A percentile compares a stretch with the other conserved stretches of the same genome.
Evolutionary conservation across 2,329 filamentous ascomycete species (phyloP).

Genomic region (Myriangium duriaei): DNA sequence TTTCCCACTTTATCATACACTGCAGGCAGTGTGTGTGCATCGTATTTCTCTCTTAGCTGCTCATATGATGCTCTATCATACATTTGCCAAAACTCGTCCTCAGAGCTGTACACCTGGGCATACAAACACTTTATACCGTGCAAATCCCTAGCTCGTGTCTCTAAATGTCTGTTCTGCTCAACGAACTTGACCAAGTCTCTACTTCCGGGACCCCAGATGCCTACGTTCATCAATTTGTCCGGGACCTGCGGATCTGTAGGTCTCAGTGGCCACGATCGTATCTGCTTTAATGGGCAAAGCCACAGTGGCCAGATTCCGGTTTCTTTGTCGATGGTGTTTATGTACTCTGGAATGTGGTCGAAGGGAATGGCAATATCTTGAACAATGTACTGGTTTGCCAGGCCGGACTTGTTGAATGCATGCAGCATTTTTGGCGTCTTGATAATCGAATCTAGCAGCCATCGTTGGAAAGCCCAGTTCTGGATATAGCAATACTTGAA

Average conservation of each 20-base stretch:
- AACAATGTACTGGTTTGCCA: slow-evolving; percentile 45
- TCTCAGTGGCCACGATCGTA: slow-evolving; percentile 5
- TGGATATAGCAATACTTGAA: slow-evolving; percentile 50
- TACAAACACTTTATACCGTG: slow-evolving; percentile 81
- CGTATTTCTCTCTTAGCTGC: slow-evolving; percentile 48
- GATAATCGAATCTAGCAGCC: slow-evolving; percentile 46
- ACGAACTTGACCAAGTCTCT: slow-evolving; percentile 47
- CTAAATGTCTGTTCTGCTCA: slow-evolving; percentile 55
- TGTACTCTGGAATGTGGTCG: slow-evolving; percentile 37
- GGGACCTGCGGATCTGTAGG: slow-evolving; percentile 12
- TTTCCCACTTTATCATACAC: slow-evolving; percentile 57
- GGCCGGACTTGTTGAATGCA: slow-evolving; percentile 46
- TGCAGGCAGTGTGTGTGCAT: slow-evolving; percentile 48
- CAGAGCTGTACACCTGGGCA: slow-evolving; percentile 72
- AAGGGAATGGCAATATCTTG: slow-evolving; percentile 52
- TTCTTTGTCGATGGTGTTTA: slow-evolving; percentile 37
- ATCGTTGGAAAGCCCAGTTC: slow-evolving; percentile 48
- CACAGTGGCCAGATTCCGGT: slow-evolving; percentile 45
- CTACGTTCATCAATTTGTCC: slow-evolving; percentile 40
- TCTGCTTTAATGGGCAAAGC: slow-evolving; percentile 40
- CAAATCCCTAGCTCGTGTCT: slow-evolving; percentile 54
- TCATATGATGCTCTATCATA: slow-evolving; percentile 53
- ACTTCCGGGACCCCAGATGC: slow-evolving; percentile 71
- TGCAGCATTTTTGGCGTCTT: slow-evolving; percentile 51
- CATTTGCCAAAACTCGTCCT: slow-evolving; percentile 55